Base-by-base conservation (phyloP, 2,329 filamentous ascomycete species). In the Ophiognomonia clavigignenti-juglandacearum region DNA sequence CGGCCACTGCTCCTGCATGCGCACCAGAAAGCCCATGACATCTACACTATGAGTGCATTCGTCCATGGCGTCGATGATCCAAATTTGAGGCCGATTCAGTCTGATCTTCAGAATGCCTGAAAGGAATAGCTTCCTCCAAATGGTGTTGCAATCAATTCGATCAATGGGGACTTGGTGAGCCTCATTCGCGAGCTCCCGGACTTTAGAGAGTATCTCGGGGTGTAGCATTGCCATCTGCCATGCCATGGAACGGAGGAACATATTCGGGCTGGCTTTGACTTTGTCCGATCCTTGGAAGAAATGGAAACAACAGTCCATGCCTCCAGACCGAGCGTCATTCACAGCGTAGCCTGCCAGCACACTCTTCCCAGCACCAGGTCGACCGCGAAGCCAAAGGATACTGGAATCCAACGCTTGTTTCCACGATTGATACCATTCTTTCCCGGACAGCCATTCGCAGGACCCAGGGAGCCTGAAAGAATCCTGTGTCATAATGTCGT, bases 201-300 rank as follows among this genome's bases (percentile, higher is more conserved):
- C 45, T 4, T 34, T 43, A 0, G 43, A 19, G 4, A 55, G 45
- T 6, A 58, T 44, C 2, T 57, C 54, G 1, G 53, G 47, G n/a
- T 63, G 54, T 3, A 57, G 27, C 11, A 49, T 49, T 13, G 60
- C 58, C 60, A 64, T 61, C 47, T 65, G 62, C 47, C 52, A 59
- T 2, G 61, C 58, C 39, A 64, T 58, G 0, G 59, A 61, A 3
- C 58, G 43, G 6, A 65, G 32, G 1, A 59, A 59, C 0, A 51
- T 7, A 13, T 48, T 56, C 2, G 54, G 14, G 8, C 38, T 55
- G 1, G 34, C 47, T 59, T 79, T 81, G 53, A 85, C 31, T 3
- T 31, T 51, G 38, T 57, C 53, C 4, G 41, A 43, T 2, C 31
- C 27, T 11, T 42, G 36, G 32, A 58, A 58, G 23, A 58, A 59